Evolutionary conservation across 106 monocot genomes (phyloP).

Genomic region (Amphibolis antarctica): DNA sequence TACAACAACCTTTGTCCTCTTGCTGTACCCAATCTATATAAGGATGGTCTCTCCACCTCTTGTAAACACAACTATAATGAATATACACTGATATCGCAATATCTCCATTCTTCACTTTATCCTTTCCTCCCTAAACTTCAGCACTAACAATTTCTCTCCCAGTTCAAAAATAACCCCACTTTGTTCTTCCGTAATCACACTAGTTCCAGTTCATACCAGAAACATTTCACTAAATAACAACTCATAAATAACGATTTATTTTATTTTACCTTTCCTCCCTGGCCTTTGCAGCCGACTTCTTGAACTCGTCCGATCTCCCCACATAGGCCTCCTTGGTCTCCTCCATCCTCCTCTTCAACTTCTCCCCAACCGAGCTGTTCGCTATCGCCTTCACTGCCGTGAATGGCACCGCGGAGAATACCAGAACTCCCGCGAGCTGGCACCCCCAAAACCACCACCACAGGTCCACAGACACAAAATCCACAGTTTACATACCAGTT

Average conservation of each 20-base stretch:
- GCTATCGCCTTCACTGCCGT: slow-evolving; percentile 91
- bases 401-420: slow-evolving; percentile 92
- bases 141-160: too few species aligned
- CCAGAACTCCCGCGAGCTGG: slow-evolving; percentile 80
- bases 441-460: not conserved
- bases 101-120: too few species aligned
- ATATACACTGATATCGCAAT: too few species aligned
- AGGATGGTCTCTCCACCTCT: too few species aligned
- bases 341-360: slow-evolving; percentile 48
- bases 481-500: not conserved
- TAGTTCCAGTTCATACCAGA: not conserved
- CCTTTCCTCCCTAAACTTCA: too few species aligned
- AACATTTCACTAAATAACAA: too few species aligned
- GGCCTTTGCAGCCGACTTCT: slow-evolving; percentile 33
- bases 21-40: too few species aligned
- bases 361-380: slow-evolving; percentile 73
- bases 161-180: too few species aligned
- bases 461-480: not conserved
- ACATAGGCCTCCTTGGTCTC: slow-evolving; percentile 52
- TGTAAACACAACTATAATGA: too few species aligned
- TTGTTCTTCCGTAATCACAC: too few species aligned
- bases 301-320: slow-evolving; percentile 31
- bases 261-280: slow-evolving; percentile 46
- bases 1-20: too few species aligned
- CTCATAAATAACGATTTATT: too few species aligned